Percentiles rank a stretch among this genome's conserved stretches.
Conservation (phyloP, 257 asterid species). For the Capsicum baccatum region DNA sequence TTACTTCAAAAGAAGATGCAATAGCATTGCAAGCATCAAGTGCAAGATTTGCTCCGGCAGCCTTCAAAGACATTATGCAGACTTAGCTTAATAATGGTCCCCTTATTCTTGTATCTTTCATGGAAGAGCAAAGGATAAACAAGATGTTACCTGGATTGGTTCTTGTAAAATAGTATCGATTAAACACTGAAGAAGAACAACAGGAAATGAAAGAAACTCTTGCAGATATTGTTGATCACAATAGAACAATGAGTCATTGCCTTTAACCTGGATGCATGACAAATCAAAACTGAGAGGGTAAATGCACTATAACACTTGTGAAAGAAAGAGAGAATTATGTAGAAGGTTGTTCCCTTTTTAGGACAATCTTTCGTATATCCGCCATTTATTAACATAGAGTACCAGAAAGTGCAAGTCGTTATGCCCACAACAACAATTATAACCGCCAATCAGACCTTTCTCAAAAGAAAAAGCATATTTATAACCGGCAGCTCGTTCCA, state of each 20-base stretch:
- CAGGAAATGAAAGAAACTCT: conserved; percentile 63
- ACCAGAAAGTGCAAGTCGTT: not conserved
- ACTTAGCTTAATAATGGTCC: not conserved
- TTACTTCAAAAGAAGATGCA: conserved; percentile 71
- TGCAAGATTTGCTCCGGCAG: conserved; percentile 67
- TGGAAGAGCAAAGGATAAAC: conserved; percentile 22
- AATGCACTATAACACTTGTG: not conserved
- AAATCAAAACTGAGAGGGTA: conserved; percentile 1
- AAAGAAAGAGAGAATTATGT: not conserved
- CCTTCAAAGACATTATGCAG: conserved; percentile 49
- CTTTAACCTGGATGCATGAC: conserved; percentile 50
- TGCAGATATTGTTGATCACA: conserved; percentile 56
- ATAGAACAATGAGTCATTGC: conserved; percentile 53
- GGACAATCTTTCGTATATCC: conserved; percentile 8
- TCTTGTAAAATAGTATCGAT: conserved; percentile 58
- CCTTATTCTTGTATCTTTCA: not conserved
- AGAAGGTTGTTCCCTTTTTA: not conserved
- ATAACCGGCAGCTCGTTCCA: not conserved
- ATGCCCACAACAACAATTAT: not conserved
- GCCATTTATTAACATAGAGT: not conserved
- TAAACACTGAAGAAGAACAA: conserved; percentile 54
- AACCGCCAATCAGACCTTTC: not conserved
- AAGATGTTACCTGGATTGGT: conserved; percentile 58
- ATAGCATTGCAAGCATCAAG: conserved; percentile 80
- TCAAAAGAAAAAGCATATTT: not conserved